Evolutionary conservation across 306 rosid species (phyloP).

Genomic region (Sicyos baderoa): DNA sequence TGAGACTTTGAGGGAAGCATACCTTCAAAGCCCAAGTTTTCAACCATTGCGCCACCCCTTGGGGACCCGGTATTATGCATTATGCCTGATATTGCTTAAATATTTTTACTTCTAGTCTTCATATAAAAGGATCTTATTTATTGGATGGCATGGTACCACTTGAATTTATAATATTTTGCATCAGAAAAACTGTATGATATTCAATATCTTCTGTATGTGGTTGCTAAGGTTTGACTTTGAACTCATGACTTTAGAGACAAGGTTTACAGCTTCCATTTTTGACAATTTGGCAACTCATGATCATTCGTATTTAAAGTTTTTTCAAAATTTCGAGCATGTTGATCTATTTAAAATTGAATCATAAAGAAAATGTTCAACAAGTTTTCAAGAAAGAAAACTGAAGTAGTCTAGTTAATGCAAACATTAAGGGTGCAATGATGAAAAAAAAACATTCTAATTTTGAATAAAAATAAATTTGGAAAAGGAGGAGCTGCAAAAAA

Average conservation of each 20-base stretch:
- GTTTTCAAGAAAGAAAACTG: not conserved
- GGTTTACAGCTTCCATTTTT: constrained; percentile 1
- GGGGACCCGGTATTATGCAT: no score
- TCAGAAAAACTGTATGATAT: not conserved
- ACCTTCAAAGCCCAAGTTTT: no score
- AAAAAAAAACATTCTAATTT: not conserved
- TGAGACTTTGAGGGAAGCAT: no score
- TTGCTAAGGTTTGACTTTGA: not conserved
- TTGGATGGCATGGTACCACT: not conserved
- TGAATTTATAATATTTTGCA: not conserved
- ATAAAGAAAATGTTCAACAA: not conserved
- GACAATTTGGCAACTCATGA: not conserved
- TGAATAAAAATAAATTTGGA: not conserved
- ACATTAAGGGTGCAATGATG: not conserved
- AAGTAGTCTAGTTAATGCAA: not conserved
- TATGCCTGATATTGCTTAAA: not conserved
- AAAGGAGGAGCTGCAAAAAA: not conserved
- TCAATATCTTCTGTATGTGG: not conserved
- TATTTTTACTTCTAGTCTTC: not conserved
- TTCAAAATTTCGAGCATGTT: not conserved
- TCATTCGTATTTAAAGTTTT: not conserved
- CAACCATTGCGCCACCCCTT: no score
- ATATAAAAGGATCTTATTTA: not conserved
- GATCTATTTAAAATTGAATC: not conserved
- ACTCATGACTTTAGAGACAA: not conserved